These are phyloP conservation scores for Pyrenula aspistea DNA, from an alignment of 495 filamentous ascomycete genomes.

Conservation along the genomic window DNA sequence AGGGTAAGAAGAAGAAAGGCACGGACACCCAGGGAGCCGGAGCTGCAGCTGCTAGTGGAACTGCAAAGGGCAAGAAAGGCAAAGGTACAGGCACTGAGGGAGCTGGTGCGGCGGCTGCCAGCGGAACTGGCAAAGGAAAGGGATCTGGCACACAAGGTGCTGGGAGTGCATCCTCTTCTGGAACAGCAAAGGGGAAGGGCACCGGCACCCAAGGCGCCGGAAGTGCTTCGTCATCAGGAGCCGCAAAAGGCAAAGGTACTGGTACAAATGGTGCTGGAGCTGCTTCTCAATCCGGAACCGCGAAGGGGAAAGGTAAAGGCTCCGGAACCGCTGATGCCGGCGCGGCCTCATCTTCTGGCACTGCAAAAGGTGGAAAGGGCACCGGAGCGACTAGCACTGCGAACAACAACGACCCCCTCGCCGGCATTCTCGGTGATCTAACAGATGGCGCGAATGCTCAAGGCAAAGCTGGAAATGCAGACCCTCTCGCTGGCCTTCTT, in stretches of 20 bases:
- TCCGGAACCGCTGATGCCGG: neutral
- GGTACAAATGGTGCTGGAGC: neutral
- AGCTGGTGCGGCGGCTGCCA: no score
- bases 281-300: neutral
- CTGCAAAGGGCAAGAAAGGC: no score
- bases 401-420: neutral
- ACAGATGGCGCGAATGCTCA: neutral
- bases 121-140: no score
- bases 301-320: neutral
- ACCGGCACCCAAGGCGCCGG: neutral
- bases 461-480: neutral
- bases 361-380: neutral
- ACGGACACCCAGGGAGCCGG: no score
- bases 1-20: neutral
- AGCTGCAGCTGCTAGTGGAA: no score
- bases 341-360: neutral
- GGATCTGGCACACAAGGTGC: no score
- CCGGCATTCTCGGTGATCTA: neutral
- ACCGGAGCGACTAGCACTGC: neutral
- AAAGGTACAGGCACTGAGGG: no score
- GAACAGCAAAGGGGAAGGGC: neutral
- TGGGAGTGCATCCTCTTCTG: neutral
- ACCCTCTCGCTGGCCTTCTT: neutral
- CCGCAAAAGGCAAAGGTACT: neutral
- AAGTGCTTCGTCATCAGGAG: neutral